A percentile compares a stretch with the other conserved stretches of the same genome.
phyloP scores from a whole-genome alignment of 495 filamentous ascomycete genomes.

The Cercophora scortea region DNA sequence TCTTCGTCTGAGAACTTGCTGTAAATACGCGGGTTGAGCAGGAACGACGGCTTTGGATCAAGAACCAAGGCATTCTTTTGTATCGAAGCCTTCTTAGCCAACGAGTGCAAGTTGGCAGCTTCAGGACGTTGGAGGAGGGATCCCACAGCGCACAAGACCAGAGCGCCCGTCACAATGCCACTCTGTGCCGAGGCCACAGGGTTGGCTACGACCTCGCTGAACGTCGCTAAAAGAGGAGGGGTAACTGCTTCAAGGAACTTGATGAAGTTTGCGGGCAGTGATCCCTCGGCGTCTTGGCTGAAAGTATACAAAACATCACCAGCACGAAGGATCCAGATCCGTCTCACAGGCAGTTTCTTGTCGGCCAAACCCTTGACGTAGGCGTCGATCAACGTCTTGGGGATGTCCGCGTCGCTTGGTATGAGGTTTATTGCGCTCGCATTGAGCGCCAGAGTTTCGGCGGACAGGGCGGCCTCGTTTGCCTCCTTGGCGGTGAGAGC shows the following conservation, averaged over 20 bases:
- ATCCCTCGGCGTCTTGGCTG: slow-evolving; percentile 31
- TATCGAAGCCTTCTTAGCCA: slow-evolving; percentile 53
- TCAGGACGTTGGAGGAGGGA: slow-evolving; percentile 36
- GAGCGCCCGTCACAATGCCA: slow-evolving; percentile 66
- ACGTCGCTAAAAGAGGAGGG: slow-evolving; percentile 61
- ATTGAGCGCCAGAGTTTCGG: slow-evolving; percentile 64
- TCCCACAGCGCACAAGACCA: slow-evolving; percentile 60
- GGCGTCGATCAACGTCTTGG: slow-evolving; percentile 55
- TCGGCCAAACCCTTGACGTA: slow-evolving; percentile 78
- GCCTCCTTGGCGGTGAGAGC: slow-evolving; percentile 67
- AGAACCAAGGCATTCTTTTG: slow-evolving; percentile 53
- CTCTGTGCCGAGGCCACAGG: slow-evolving; percentile 66
- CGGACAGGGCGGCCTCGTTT: slow-evolving; percentile 70
- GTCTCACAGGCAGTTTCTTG: slow-evolving; percentile 71
- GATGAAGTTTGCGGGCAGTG: slow-evolving; percentile 35
- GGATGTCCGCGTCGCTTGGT: slow-evolving; percentile 46
- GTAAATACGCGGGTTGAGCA: slow-evolving; percentile 78
- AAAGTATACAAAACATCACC: slow-evolving; percentile 64
- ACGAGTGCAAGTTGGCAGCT: slow-evolving; percentile 29
- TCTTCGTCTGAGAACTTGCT: slow-evolving; percentile 72
- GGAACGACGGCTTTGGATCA: slow-evolving; percentile 71
- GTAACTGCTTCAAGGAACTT: slow-evolving; percentile 53
- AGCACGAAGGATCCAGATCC: slow-evolving; percentile 67
- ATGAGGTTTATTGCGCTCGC: slow-evolving; percentile 54
- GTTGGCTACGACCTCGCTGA: slow-evolving; percentile 68